Percentiles rank a stretch among this genome's conserved stretches.
These are phyloP conservation scores for Trypanosoma conorhini DNA, from an alignment of 208 protist genomes.

Conservation along the genomic window DNA sequence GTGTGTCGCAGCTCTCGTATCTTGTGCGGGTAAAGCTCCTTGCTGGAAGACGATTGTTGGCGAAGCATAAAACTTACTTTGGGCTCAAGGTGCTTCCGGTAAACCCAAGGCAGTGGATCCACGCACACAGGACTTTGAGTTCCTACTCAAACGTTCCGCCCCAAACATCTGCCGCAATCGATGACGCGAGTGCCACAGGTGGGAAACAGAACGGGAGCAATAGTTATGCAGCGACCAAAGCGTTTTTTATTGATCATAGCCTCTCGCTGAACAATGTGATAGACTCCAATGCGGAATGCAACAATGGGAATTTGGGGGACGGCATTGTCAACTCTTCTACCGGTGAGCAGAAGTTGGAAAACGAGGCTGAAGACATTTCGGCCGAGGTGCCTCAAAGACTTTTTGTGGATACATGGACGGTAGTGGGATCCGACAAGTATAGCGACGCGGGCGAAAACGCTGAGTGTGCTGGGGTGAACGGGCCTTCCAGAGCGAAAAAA, in stretches of 20 bases:
- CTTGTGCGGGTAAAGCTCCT: constrained; percentile 40
- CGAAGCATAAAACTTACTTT: constrained; percentile 29
- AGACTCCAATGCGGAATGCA: neutral
- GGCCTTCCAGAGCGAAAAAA: neutral
- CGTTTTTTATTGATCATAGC: constrained; percentile 2
- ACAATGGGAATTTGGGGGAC: neutral
- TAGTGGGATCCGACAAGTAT: too few species aligned
- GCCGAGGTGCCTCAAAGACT: neutral
- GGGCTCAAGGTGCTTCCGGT: constrained; percentile 49
- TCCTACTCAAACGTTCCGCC: neutral
- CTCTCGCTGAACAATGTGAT: neutral
- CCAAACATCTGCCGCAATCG: constrained; percentile 7
- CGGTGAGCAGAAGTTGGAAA: too few species aligned
- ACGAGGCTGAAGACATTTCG: too few species aligned
- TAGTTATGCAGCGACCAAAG: neutral
- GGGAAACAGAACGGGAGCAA: neutral
- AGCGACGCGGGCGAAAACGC: too few species aligned
- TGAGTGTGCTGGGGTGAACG: too few species aligned
- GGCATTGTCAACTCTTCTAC: neutral
- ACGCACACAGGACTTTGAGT: constrained; percentile 32
- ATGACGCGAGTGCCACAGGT: constrained; percentile 14
- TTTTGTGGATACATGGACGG: neutral
- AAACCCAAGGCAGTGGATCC: constrained; percentile 53
- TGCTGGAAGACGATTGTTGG: constrained; percentile 25
- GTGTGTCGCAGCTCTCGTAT: constrained; percentile 42